A percentile compares a stretch with the other conserved stretches of the same genome.
These are phyloP conservation scores for Hypoxylon perforatum DNA, from an alignment of 495 filamentous ascomycete species.

Conservation along the genomic window DNA sequence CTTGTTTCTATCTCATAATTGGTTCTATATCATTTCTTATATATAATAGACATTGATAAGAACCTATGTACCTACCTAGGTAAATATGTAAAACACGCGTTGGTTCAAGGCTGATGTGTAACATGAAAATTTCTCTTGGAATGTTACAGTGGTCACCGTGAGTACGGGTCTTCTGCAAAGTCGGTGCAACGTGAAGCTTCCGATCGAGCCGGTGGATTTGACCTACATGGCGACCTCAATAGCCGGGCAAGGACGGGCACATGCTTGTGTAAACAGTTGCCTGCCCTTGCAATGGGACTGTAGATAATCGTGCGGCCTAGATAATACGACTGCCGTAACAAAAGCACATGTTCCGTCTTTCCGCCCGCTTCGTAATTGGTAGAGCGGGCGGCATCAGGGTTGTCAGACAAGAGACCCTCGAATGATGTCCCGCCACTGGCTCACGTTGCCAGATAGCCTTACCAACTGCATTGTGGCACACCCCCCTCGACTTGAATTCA, in stretches of 20 bases:
- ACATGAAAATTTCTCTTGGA: too few relatives aligned
- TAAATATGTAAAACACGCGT: too few relatives aligned
- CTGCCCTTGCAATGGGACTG: not conserved
- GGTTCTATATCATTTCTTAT: too few relatives aligned
- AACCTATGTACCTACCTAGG: too few relatives aligned
- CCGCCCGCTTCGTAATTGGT: slow-evolving; percentile 20
- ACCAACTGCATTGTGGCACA: slow-evolving; percentile 24
- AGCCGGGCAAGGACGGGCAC: not conserved
- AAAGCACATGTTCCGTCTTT: slow-evolving; percentile 22
- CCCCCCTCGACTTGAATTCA: slow-evolving; percentile 19
- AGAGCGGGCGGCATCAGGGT: slow-evolving; percentile 4
- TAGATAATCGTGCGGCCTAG: not conserved
- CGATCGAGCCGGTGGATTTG: too few relatives aligned
- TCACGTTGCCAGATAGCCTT: slow-evolving; percentile 38
- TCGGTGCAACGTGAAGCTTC: too few relatives aligned
- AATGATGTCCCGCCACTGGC: slow-evolving; percentile 31
- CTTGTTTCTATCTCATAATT: too few relatives aligned
- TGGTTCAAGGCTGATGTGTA: too few relatives aligned
- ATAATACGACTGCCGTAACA: not conserved
- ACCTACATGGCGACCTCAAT: too few relatives aligned
- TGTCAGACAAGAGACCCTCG: slow-evolving; percentile 18
- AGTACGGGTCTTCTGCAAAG: too few relatives aligned
- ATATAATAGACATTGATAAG: too few relatives aligned
- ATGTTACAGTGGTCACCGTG: too few relatives aligned
- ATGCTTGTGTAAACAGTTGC: not conserved